Base-by-base conservation (phyloP, 108 stramenopile genomes). In the Fistulifera solaris region DNA sequence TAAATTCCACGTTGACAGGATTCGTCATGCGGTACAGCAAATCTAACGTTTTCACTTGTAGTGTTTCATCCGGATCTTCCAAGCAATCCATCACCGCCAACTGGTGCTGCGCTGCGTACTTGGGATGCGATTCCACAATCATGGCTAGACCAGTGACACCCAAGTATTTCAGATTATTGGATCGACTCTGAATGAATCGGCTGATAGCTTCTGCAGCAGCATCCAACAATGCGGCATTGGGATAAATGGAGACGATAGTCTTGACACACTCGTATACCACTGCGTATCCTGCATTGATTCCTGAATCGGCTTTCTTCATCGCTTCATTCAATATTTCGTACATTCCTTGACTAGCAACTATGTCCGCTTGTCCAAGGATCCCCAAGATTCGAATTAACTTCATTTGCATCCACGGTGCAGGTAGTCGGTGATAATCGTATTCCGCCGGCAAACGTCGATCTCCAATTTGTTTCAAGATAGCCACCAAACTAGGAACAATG, bases 391-490 rank as follows among this genome's bases (percentile, higher is more conserved):
- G 76, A 25, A 99, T 75, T 14, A 99, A 62, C 60, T 88, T 83
- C 71, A 98, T 87, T 73, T 99, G 98, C 66, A 98, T 96, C 98
- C 98, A 99, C 6, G 98, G 98, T 4, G 98, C 96, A 2, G 98
- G 98, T 17, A 99, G 91, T 1, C 95, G 80, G 73, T 99, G 98
- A 71, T 99, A 99, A 68, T 98, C 95, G 67, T 76, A 99, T 48
- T 98, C 98, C n/a, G 77, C 60, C 2, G 98, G 98, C 25, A 99
- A 68, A 14, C 98, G 87, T 57, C 93, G 94, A 58, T 99, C 98
- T 15, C 82, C 68, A 61, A 99, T 89, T 81, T 99, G 98, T 65
- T 97, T 97, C 27, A 99, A 67, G 51, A 99, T 98, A 57, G 72
- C 73, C 26, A 98, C 90, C 60, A 98, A 82, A 42, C 76, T 79